Base-by-base conservation (phyloP, 2,329 filamentous ascomycete species). In the Pseudogymnoascus sp. region DNA sequence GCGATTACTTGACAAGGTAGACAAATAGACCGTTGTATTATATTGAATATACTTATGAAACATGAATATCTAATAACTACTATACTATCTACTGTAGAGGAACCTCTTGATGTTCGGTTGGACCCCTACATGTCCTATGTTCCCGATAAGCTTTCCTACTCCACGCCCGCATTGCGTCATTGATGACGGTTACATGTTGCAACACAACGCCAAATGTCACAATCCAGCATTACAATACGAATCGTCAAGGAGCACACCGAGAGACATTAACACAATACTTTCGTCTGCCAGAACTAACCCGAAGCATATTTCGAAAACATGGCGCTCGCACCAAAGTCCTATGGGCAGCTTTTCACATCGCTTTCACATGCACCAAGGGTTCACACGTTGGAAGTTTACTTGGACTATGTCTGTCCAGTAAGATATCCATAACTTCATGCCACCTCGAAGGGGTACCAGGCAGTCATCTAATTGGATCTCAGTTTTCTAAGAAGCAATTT, bases 341-440 rank as follows among this genome's bases (percentile, higher is more conserved):
- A 86, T 14, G 89, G 85, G 66, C 87, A 90, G 71, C 88, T 84
- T 74, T 81, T 91, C 31, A 64, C 75, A 2, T 65, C 75, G 10
- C 70, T 75, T n/a, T 69, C 72, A 14, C 72, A 77, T 14, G 72
- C 78, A 6, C 76, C 78, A 40, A 76, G 81, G 5, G 74, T 80
- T 14, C 84, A 87, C 77, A 86, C 84, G 0, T 74, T 87, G 60
- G 85, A 88, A 73, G 66, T 88, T 61, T 87, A 90, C 76, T 86
- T 96, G 69, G 93, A 97, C 80, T 97, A 96, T 79, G 89, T 91
- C 72, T 97, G 93, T 75, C 92, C 91, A 42, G 77, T 81, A 70
- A 64, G 74, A 59, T 6, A 11, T 19, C 16, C 8, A 40, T 13
- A 47, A 21, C 13, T 31, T 29, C 16, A 31, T 2, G 21, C 10